phyloP scores from a whole-genome alignment of 2,329 filamentous ascomycete species.

The Cercospora beticola region DNA sequence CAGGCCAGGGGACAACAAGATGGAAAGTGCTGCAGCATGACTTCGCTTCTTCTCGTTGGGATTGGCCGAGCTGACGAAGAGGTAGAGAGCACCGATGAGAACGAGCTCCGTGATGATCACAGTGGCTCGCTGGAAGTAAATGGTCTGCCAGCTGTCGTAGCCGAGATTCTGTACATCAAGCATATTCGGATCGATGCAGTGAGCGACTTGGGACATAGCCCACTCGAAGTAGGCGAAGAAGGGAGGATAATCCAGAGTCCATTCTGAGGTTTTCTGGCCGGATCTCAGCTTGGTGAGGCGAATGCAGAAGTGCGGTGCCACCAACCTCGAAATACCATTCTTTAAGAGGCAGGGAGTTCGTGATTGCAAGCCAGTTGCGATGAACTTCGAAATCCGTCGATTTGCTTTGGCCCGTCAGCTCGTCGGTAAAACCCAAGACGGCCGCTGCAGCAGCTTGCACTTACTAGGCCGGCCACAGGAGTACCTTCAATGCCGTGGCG shows the following conservation, averaged over 20 bases:
- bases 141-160: constrained; percentile 88
- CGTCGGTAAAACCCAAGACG: background rate
- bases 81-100: constrained; percentile 76
- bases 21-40: constrained; percentile 82
- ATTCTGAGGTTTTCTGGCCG: constrained; percentile 82
- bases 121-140: constrained; percentile 89
- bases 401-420: constrained; percentile 61
- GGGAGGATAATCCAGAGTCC: constrained; percentile 97
- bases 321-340: constrained; percentile 89
- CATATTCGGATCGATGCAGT: constrained; percentile 76
- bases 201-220: constrained; percentile 78
- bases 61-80: constrained; percentile 72
- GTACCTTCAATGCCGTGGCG: constrained; percentile 82
- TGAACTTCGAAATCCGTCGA: constrained; percentile 99
- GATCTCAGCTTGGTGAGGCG: constrained; percentile 14
- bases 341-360: constrained; percentile 78
- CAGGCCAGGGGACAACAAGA: constrained; percentile 86
- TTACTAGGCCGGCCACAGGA: constrained; percentile 93
- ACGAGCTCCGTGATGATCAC: constrained; percentile 85
- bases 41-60: constrained; percentile 67
- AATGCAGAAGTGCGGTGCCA: background rate
- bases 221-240: constrained; percentile 99
- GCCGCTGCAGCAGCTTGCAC: constrained; percentile 41
- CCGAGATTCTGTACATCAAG: constrained; percentile 75
- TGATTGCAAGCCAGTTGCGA: constrained; percentile 97